Evolutionary conservation across 331 rosid species (phyloP).

Genomic region (Arachis monticola): DNA sequence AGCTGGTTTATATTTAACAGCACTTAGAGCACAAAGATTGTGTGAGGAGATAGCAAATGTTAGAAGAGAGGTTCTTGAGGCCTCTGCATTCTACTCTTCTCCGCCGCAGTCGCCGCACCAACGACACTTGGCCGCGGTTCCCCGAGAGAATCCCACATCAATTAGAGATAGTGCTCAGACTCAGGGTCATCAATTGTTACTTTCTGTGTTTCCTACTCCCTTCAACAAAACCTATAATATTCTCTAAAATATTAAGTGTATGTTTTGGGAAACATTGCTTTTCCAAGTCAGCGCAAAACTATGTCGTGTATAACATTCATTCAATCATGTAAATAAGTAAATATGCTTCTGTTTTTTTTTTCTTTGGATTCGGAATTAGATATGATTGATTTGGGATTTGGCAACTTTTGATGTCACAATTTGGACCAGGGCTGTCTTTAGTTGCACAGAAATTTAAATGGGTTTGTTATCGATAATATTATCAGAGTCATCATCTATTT

Average conservation of each 20-base stretch:
- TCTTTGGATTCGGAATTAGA: too few species aligned
- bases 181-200: conserved; percentile 40
- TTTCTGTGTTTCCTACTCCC: conserved; percentile 47
- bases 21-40: conserved; percentile 64
- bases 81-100: conserved; percentile 61
- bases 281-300: background rate
- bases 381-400: background rate
- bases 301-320: conserved; percentile 23
- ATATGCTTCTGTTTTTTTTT: too few species aligned
- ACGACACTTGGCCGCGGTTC: conserved; percentile 47
- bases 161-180: conserved; percentile 33
- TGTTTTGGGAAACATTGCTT: conserved; percentile 21
- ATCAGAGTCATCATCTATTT: too few species aligned
- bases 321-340: conserved; percentile 1
- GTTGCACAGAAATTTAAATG: too few species aligned
- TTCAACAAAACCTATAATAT: conserved; percentile 48
- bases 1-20: conserved; percentile 75
- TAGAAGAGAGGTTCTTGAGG: conserved; percentile 57
- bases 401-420: background rate
- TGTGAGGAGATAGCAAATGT: conserved; percentile 52
- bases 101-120: conserved; percentile 80
- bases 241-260: conserved; percentile 23
- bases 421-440: background rate
- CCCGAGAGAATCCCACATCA: conserved; percentile 66
- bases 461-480: background rate